Base-by-base conservation (phyloP, 2,329 filamentous ascomycete species). In the Coniosporium tulheliwenetii region DNA sequence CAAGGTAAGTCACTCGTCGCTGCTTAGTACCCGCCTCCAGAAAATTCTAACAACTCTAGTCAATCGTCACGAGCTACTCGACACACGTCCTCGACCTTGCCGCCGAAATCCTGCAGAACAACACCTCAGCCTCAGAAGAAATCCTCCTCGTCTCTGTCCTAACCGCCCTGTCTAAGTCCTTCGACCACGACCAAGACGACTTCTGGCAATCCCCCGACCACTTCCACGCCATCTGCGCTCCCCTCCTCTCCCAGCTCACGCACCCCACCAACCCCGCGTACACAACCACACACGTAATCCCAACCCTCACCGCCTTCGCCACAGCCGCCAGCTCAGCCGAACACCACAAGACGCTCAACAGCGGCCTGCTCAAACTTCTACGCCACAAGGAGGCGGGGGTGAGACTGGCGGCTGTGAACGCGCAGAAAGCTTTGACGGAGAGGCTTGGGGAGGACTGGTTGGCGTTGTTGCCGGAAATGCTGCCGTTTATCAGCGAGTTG, bases 181-280 rank as follows among this genome's bases (percentile, higher is more conserved):
- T 96, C 54, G 73, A 81, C 59, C 77, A 94, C 57, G 91, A 96
- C 55, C 83, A 93, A 61, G 86, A 93, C 57, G 71, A 86, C 59
- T 96, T 94, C 66, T 96, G 87, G 87, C 86, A 94, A 68, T 77
- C 83, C 0, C 89, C 91, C 0, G 73, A 82, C 1, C 87, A 95
- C 63, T 94, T 95, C 54, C 69, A 70, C 43, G 74, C 74, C 26
- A 77, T 95, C 33, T 75, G 77, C 10, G 67, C 70, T 0, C 75
- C 81, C 2, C 68, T 96, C 29, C 70, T 85, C 45, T 64, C 70
- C 16, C 85, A 93, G 12, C 56, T 69, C 34, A 55, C 51, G n/a
- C 42, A 44, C 26, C 43, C 52, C 14, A 38, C 47, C 1, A 43
- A 45, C 2, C 29, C 51, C 3, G 7, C 4, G 4, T 34, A 40